Conservation (phyloP, 768 basidiomycete species). For the Suillus luteus region DNA sequence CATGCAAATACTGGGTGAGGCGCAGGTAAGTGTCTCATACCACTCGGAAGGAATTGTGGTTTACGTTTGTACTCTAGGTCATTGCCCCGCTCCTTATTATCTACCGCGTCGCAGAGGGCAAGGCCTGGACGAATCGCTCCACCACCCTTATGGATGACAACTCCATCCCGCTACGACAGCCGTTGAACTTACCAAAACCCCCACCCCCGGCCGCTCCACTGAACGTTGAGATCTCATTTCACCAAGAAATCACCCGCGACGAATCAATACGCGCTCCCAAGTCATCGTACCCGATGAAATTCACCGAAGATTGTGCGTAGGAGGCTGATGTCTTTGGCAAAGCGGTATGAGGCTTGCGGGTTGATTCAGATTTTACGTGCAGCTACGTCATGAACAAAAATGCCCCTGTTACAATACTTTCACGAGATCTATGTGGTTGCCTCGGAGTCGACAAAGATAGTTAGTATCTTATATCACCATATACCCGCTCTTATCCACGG, state of each 20-base stretch:
- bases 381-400: neutral
- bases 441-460: neutral
- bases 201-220: neutral
- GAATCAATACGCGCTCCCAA: neutral
- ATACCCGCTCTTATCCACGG: neutral
- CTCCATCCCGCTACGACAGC: constrained; percentile 18
- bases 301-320: no score
- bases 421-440: neutral
- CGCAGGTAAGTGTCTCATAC: constrained; percentile 23
- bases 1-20: constrained; percentile 33
- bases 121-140: constrained; percentile 39
- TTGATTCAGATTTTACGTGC: neutral
- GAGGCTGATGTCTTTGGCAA: neutral
- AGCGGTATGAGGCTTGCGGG: neutral
- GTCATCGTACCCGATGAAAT: neutral
- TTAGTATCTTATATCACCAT: neutral
- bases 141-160: constrained; percentile 10
- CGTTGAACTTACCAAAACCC: constrained; percentile 5
- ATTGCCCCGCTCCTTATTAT: constrained; percentile 51
- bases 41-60: neutral
- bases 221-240: neutral
- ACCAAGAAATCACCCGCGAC: neutral
- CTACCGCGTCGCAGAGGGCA: constrained; percentile 47
- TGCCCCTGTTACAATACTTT: neutral
- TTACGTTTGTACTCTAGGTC: constrained; percentile 33